Conservation (phyloP, 2,329 filamentous ascomycete genomes). For the Rhexocercosporidium sp. region DNA sequence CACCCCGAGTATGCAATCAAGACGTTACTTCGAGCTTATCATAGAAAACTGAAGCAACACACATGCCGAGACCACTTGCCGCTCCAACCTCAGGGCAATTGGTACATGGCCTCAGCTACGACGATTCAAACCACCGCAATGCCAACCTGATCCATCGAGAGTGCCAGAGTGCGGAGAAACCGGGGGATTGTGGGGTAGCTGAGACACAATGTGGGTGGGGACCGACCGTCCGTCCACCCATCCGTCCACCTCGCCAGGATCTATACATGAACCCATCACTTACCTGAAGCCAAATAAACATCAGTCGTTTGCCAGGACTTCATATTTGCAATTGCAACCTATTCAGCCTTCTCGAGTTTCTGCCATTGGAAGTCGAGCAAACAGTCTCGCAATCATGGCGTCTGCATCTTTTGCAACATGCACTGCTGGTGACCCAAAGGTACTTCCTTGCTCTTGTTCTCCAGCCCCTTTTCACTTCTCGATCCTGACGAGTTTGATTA, state of each 20-base stretch:
- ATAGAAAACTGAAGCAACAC: no score
- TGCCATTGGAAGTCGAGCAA: neutral
- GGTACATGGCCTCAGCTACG: no score
- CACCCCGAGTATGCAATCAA: no score
- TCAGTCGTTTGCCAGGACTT: neutral
- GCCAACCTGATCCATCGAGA: no score
- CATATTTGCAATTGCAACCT: neutral
- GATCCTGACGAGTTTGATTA: neutral
- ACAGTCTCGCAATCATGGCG: neutral
- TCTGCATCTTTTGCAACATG: slow-evolving; percentile 17
- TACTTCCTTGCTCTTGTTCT: neutral
- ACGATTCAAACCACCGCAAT: no score
- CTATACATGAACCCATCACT: neutral
- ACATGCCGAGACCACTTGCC: no score
- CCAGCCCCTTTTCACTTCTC: neutral
- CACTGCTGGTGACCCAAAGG: slow-evolving; percentile 29
- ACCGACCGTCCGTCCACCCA: neutral
- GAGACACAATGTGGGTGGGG: neutral
- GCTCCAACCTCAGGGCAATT: no score
- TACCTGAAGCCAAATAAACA: neutral
- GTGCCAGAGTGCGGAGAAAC: neutral
- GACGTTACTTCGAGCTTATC: no score
- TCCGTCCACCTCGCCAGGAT: neutral
- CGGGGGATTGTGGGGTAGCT: neutral
- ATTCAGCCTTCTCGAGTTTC: neutral